Evolutionary conservation across 208 protist genomes (phyloP), one percentile per base, ranked within the genome.

Genomic region (Wallacemonas sp.): DNA sequence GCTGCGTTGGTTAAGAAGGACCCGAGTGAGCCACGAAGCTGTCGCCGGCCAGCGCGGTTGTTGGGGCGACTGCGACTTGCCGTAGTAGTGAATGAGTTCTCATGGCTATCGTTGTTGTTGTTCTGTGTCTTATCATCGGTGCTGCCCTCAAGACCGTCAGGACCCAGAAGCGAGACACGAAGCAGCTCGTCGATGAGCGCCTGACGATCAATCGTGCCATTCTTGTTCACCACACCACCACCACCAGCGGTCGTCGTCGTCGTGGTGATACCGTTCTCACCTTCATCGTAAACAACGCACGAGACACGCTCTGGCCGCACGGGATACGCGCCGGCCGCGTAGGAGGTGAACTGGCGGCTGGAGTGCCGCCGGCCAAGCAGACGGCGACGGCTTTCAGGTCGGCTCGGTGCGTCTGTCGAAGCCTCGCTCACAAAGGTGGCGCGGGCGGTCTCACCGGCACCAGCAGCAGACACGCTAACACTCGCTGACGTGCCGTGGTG

Each of bases 301-400:
- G 52, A 58, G 9, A 58, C 26, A 11, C 30, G 61, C 43, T 49
- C 56, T 5, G 62, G 55, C 5, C 57, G 72, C 21, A 67, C 55
- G 0, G 72, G 62, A 65, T 70, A 70, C 33, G 60, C 66, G 21
- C 61, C 72, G 5, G 66, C 17, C 12, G 60, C 66, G 46, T 65
- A 72, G 48, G 72, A 73, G 4, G 36, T 34, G 16, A 58, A n/a
- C 8, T 33, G 30, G 3, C 19, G 52, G 19, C 52, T 58, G 52
- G 52, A 58, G 47, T 21, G 52, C 21, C 52, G 52, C 8, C 52
- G 30, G 17, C 52, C 29, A 3, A 58, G 30, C 11, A n/a, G 30
- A 3, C 52, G 30, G 44, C 44, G 9, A 23, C 44, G 4, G 19
- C 44, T 49, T 12, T 49, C 44, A 9, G 6, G 44, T 17, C 5